These are phyloP conservation scores for Metrosideros polymorpha DNA, from an alignment of 441 rosid species.

Conservation along the genomic window DNA sequence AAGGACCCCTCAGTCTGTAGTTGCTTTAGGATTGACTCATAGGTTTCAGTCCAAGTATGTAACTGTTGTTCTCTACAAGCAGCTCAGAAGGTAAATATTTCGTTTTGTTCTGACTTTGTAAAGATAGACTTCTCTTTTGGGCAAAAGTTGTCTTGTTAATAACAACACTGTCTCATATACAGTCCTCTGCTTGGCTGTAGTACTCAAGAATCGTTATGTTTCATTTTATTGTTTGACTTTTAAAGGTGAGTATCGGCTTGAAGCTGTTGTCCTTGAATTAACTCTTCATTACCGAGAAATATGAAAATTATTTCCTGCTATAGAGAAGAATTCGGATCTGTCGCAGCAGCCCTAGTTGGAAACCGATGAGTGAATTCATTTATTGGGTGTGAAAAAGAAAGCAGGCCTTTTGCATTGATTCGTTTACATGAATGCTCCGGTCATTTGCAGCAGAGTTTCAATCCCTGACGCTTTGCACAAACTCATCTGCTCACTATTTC, in stretches of 20 bases:
- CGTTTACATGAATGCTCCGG: not conserved
- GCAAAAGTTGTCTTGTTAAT: not conserved
- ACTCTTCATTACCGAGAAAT: not conserved
- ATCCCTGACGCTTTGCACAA: not conserved
- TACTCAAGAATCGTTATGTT: not conserved
- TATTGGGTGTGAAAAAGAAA: not conserved
- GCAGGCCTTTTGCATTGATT: not conserved
- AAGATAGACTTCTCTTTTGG: not conserved
- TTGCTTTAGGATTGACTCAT: conserved; percentile 78
- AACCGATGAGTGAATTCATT: not conserved
- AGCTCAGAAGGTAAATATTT: conserved; percentile 35
- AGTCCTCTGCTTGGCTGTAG: not conserved
- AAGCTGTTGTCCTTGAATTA: not conserved
- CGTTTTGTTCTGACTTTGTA: conserved; percentile 1
- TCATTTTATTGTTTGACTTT: not conserved
- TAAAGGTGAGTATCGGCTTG: not conserved
- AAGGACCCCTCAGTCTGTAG: conserved; percentile 65
- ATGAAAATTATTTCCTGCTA: not conserved
- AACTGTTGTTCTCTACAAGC: conserved; percentile 83
- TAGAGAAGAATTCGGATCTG: not conserved
- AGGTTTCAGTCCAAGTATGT: conserved; percentile 83
- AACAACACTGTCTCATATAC: not conserved
- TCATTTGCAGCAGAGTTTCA: not conserved
- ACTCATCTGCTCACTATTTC: not conserved
- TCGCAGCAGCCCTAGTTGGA: not conserved